Base-by-base conservation (phyloP, 1,139 yeast genomes). In the Kurtzmaniella natalensis region DNA sequence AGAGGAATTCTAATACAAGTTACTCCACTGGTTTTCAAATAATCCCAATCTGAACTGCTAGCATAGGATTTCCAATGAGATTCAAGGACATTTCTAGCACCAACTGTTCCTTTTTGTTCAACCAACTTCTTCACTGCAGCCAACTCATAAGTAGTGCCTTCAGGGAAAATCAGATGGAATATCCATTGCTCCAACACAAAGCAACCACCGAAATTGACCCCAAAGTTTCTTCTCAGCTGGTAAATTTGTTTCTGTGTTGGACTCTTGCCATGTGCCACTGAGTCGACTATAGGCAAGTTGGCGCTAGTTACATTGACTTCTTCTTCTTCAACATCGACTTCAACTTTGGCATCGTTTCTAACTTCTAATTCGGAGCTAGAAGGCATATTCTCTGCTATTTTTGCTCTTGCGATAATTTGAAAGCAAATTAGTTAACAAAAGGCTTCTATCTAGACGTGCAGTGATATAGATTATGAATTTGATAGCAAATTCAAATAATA, bases 191-290 rank as follows among this genome's bases (percentile, higher is more conserved):
- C 98, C 36, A 79, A 69, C 2, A 88, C 81, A 53, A 89, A 89
- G 48, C 86, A 62, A 0, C 92, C 76, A 1, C 98, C 97, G 28
- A 92, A 59, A 54, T 89, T 89, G 25, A 87, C 95, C 9, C 97
- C 98, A 50, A 74, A 78, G 50, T 86, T 86, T 43, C 63, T 67
- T 38, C 97, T 67, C 31, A 72, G 64, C 47, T 78, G 85, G 51
- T 71, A 79, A 20, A 87, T 74, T 35, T 80, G 76, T 31, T 64
- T 63, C 38, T 57, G 56, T 15, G 70, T 50, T 0, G 84, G 80
- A 3, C 49, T 44, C 30, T 53, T 37, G 24, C 64, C 64, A 3
- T 59, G 44, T 28, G 48, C 40, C 7, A 53, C 59, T 3, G 61
- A 59, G 6, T 42, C 53, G 2, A 64, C 57, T 5, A 50, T 38